These are phyloP conservation scores for Circinella umbellata DNA, from an alignment of 371 early-diverging fungal genomes.

Conservation along the genomic window DNA sequence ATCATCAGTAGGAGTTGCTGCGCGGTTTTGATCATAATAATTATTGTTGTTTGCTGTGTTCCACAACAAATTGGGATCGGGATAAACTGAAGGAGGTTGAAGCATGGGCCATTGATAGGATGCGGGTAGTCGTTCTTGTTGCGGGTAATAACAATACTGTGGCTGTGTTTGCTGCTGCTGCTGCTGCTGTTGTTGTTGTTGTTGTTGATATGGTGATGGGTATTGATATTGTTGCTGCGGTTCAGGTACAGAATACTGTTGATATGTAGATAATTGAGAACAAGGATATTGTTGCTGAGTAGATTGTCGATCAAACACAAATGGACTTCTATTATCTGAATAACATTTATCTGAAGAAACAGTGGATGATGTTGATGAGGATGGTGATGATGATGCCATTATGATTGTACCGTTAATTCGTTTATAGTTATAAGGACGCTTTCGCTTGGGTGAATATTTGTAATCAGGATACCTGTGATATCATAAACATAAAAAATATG, in stretches of 20 bases:
- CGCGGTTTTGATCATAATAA: background rate
- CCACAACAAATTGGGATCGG: background rate
- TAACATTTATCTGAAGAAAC: too few species aligned
- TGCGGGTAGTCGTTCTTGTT: too few species aligned
- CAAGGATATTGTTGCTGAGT: too few species aligned
- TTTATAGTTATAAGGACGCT: background rate
- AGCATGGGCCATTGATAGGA: background rate
- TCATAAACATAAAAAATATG: too few species aligned
- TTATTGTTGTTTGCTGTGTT: background rate
- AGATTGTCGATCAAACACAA: too few species aligned
- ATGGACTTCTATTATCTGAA: too few species aligned
- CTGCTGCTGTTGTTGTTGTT: background rate
- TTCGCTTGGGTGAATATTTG: slow-evolving; percentile 22
- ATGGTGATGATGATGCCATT: too few species aligned
- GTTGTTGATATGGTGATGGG: background rate
- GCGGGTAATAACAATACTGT: background rate
- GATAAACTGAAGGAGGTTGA: background rate
- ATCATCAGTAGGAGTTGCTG: background rate
- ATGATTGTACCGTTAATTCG: background rate
- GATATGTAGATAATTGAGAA: too few species aligned
- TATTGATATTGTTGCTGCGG: background rate
- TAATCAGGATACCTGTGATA: slow-evolving; percentile 19
- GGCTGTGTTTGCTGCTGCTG: background rate
- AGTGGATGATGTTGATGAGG: background rate
- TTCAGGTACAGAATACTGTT: background rate